Conservation (phyloP, 225 moss, liverwort and hornwort species). For the Physcomitrium patens region DNA sequence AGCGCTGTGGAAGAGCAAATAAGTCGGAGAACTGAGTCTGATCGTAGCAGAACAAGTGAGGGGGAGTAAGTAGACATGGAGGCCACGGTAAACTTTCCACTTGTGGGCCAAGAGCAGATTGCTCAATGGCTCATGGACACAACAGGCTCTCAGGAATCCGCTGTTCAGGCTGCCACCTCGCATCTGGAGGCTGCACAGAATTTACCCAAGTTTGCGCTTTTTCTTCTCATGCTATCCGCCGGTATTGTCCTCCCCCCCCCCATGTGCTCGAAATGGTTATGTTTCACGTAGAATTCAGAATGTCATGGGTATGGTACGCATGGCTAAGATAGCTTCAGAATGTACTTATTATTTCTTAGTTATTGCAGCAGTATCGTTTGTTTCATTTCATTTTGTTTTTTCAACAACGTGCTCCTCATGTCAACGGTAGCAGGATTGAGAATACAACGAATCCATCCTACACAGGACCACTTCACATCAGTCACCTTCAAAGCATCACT, state of each 20-base stretch:
- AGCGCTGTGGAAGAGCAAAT: constrained; percentile 23
- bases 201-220: constrained; percentile 78
- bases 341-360: background rate
- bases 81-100: constrained; percentile 61
- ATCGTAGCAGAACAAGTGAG: constrained; percentile 2
- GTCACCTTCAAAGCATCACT: background rate
- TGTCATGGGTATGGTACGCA: background rate
- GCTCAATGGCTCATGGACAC: constrained; percentile 94
- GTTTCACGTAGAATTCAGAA: background rate
- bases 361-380: constrained; percentile 3
- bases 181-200: constrained; percentile 75
- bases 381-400: background rate
- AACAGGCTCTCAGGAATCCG: constrained; percentile 73
- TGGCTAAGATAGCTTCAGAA: background rate
- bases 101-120: constrained; percentile 70
- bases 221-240: constrained; percentile 78
- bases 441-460: constrained; percentile 8
- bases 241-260: constrained; percentile 41
- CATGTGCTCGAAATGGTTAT: background rate
- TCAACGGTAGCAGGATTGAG: background rate
- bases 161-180: constrained; percentile 78
- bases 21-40: constrained; percentile 22
- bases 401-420: constrained; percentile 5
- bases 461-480: constrained; percentile 11
- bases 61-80: constrained; percentile 57